Conservation (phyloP, 1,139 yeast genomes). For the Lodderomyces beijingensis region DNA sequence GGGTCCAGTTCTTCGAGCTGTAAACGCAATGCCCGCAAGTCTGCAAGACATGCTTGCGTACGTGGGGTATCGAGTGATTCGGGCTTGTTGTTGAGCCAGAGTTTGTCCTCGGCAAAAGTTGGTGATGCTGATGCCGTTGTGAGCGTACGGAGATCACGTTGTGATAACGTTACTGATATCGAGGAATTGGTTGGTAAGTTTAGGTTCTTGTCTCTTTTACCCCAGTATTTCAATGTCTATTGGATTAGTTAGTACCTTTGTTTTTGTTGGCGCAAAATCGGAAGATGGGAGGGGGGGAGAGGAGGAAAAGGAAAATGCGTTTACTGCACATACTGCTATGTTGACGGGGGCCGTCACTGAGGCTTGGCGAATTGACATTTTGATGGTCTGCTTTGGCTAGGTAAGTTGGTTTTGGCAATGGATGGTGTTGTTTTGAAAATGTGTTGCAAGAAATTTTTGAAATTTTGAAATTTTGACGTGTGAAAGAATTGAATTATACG, state of each 20-base stretch:
- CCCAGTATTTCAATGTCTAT: constrained; percentile 95
- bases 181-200: constrained; percentile 95
- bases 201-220: constrained; percentile 82
- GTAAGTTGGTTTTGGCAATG: too few species aligned
- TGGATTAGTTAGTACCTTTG: constrained; percentile 16
- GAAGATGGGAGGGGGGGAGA: background rate
- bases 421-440: too few species aligned
- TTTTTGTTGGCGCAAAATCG: background rate
- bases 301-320: background rate
- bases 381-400: too few species aligned
- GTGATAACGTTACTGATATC: constrained; percentile 88
- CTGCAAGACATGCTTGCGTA: constrained; percentile 74
- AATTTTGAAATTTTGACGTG: too few species aligned
- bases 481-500: too few species aligned
- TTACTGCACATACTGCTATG: constrained; percentile 70
- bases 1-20: constrained; percentile 49
- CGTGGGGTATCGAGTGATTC: constrained; percentile 66
- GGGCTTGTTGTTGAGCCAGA: constrained; percentile 78
- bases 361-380: constrained; percentile 49
- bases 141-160: constrained; percentile 82
- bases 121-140: constrained; percentile 79
- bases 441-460: too few species aligned
- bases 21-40: constrained; percentile 63
- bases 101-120: constrained; percentile 55
- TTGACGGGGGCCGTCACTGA: constrained; percentile 96